These are phyloP conservation scores for Inosperma sp. DNA, from an alignment of 768 basidiomycete species.

Conservation along the genomic window DNA sequence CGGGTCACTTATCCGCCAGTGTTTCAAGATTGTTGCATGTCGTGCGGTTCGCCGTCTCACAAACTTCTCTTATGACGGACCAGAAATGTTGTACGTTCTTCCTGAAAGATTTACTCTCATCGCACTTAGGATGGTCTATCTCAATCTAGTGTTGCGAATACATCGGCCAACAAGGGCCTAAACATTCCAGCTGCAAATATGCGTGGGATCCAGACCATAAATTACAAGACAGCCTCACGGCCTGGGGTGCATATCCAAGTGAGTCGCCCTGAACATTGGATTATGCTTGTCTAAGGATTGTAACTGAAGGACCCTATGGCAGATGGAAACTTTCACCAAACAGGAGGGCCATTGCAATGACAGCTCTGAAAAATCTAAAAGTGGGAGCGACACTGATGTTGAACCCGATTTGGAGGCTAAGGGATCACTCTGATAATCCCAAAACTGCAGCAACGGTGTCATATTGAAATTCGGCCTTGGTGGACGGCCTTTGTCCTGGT, in stretches of 20 bases:
- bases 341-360: conserved; percentile 28
- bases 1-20: background rate
- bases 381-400: conserved; percentile 30
- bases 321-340: conserved; percentile 50
- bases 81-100: conserved; percentile 43
- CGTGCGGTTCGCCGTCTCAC: conserved; percentile 57
- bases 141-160: no score
- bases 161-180: no score
- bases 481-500: no score
- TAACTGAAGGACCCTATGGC: conserved; percentile 2
- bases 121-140: no score
- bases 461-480: no score
- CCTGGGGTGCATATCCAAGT: conserved; percentile 47
- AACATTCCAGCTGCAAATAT: conserved; percentile 4
- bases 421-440: conserved; percentile 10
- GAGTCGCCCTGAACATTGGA: conserved; percentile 4
- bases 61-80: conserved; percentile 39
- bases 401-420: conserved; percentile 33
- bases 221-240: conserved; percentile 15
- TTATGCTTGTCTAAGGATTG: background rate
- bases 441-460: background rate
- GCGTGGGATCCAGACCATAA: conserved; percentile 22
- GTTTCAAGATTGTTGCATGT: conserved; percentile 49
- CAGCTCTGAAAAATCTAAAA: conserved; percentile 20
- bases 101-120: no score